Evolutionary conservation across 2,329 filamentous ascomycete species (phyloP).

Genomic region (Talaromyces sp.): DNA sequence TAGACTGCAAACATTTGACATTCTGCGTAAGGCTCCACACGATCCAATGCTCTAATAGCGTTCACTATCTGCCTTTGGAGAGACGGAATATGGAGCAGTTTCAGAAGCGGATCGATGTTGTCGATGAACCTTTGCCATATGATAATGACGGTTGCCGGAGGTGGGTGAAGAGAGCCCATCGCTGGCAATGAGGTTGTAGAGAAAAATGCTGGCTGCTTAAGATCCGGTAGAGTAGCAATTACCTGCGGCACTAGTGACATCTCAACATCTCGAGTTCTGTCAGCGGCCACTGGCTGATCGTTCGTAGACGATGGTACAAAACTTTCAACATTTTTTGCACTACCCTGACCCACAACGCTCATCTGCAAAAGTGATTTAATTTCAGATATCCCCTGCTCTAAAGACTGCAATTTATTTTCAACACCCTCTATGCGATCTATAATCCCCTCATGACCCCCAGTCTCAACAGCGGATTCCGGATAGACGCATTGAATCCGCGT

Average conservation of each 20-base stretch:
- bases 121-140: slow-evolving; percentile 13
- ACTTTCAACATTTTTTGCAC: background rate
- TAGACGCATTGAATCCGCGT: background rate
- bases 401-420: background rate
- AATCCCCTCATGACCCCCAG: background rate
- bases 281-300: background rate
- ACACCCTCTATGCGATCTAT: background rate
- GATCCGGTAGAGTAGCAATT: too few relatives aligned
- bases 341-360: background rate
- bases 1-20: slow-evolving; percentile 8
- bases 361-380: background rate
- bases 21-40: background rate
- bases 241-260: background rate
- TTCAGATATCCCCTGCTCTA: background rate
- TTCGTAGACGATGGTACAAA: background rate
- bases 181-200: background rate
- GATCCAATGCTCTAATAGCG: background rate
- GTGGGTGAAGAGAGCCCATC: background rate
- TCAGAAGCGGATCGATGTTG: slow-evolving; percentile 4
- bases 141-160: background rate
- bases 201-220: background rate
- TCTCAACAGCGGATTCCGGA: background rate
- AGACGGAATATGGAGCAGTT: background rate
- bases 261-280: background rate
- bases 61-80: background rate